Conservation (phyloP, 75 land plant genomes). For the Larix kaempferi region DNA sequence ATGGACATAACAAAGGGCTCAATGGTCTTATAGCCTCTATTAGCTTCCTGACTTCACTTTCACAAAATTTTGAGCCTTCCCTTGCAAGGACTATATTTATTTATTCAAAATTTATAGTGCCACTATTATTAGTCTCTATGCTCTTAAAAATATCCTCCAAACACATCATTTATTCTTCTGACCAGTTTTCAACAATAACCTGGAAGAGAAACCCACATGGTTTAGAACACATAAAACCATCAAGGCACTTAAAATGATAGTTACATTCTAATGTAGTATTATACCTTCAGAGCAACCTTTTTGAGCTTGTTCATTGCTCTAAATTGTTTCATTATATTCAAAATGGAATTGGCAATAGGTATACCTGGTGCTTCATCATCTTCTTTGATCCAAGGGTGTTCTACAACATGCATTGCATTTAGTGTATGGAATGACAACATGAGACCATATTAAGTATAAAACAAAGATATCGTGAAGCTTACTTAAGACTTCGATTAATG, state of each 20-base stretch:
- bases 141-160: too few species aligned
- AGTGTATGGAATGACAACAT: not conserved
- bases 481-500: conserved; percentile 72
- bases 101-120: too few species aligned
- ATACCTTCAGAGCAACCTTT: conserved; percentile 85
- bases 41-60: too few species aligned
- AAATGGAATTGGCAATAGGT: conserved; percentile 83
- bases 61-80: too few species aligned
- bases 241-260: too few species aligned
- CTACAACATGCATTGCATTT: conserved; percentile 61
- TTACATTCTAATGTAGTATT: not conserved
- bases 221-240: not conserved
- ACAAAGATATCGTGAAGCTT: conserved; percentile 10
- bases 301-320: conserved; percentile 96
- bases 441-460: not conserved
- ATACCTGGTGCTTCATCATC: conserved; percentile 90
- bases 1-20: too few species aligned
- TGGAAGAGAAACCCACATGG: conserved; percentile 1
- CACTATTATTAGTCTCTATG: too few species aligned
- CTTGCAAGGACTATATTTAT: too few species aligned
- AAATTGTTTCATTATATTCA: conserved; percentile 91
- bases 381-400: conserved; percentile 87
- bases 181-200: not conserved
- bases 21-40: too few species aligned
- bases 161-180: too few species aligned